Conservation (phyloP, 1,284 basidiomycete genomes). For the Macrocystidia cucumis region DNA sequence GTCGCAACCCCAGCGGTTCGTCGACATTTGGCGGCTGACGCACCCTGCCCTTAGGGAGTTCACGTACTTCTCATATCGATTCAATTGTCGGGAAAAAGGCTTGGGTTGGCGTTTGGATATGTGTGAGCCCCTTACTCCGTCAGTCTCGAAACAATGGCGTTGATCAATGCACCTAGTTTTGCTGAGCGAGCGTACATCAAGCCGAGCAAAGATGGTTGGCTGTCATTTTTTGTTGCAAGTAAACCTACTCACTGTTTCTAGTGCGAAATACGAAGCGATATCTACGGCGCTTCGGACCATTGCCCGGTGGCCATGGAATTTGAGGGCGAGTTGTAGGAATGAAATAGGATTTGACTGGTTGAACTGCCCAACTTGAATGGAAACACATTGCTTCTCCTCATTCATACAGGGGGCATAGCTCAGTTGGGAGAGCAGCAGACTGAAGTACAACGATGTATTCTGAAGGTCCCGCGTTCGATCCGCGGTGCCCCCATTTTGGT, state of each 20-base stretch:
- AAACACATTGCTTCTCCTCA: background rate
- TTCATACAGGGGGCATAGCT: slow-evolving; percentile 18
- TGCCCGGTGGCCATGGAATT: slow-evolving; percentile 76
- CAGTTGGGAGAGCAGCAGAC: slow-evolving; percentile 24
- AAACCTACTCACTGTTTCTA: slow-evolving; percentile 11
- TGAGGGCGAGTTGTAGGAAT: slow-evolving; percentile 27
- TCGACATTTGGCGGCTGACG: slow-evolving; percentile 77
- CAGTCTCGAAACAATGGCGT: slow-evolving; percentile 4
- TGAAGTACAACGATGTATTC: slow-evolving; percentile 15
- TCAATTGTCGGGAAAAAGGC: slow-evolving; percentile 74
- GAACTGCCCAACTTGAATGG: background rate
- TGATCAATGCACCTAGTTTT: slow-evolving; percentile 55
- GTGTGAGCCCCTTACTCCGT: slow-evolving; percentile 42
- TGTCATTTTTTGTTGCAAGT: slow-evolving; percentile 1
- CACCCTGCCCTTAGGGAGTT: slow-evolving; percentile 69
- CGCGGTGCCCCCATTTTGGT: slow-evolving; percentile 19
- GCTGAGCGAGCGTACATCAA: slow-evolving; percentile 56
- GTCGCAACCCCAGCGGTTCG: slow-evolving; percentile 37
- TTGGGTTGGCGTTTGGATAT: slow-evolving; percentile 86
- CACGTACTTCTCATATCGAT: slow-evolving; percentile 83
- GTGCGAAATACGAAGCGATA: slow-evolving; percentile 78
- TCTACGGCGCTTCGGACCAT: slow-evolving; percentile 83
- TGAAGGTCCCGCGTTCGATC: slow-evolving; percentile 22
- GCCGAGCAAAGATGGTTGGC: slow-evolving; percentile 51
- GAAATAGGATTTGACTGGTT: too few relatives aligned